Evolutionary conservation across 2,329 filamentous ascomycete species (phyloP).

Genomic region (Pseudogymnoascus sp.): DNA sequence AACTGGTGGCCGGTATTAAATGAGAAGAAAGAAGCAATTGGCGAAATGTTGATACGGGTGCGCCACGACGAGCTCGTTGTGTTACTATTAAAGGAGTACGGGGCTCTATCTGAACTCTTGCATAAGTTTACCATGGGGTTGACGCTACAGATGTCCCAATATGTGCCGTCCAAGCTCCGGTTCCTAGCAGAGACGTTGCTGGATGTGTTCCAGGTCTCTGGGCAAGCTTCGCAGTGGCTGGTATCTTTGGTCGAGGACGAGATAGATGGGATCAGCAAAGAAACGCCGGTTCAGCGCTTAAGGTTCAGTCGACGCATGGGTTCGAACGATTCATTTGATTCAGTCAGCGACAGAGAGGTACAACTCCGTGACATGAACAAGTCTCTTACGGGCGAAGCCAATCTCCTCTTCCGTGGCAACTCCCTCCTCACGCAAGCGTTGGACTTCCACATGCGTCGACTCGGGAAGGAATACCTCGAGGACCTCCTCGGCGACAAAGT

Average conservation of each 20-base stretch:
- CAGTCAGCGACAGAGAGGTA: conserved; percentile 57
- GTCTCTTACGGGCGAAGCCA: conserved; percentile 78
- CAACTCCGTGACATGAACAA: conserved; percentile 72
- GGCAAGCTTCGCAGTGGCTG: conserved; percentile 78
- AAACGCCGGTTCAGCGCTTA: conserved; percentile 66
- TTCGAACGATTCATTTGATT: conserved; percentile 62
- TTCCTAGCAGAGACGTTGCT: conserved; percentile 78
- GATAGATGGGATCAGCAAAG: conserved; percentile 85
- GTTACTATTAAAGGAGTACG: conserved; percentile 77
- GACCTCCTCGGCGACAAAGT: conserved; percentile 81
- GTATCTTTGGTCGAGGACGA: conserved; percentile 92
- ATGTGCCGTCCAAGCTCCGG: conserved; percentile 69
- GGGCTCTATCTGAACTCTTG: conserved; percentile 71
- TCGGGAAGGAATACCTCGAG: conserved; percentile 88
- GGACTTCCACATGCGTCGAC: conserved; percentile 89
- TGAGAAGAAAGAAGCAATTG: conserved; percentile 66
- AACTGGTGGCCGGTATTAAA: conserved; percentile 82
- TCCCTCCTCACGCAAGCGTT: conserved; percentile 87
- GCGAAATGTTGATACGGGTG: conserved; percentile 77
- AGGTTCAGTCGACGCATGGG: conserved; percentile 64
- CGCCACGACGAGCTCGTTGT: conserved; percentile 85
- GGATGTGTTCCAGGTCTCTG: conserved; percentile 93
- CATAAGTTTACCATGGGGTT: conserved; percentile 78
- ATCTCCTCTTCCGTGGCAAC: conserved; percentile 90
- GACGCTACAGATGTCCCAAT: conserved; percentile 74